A percentile compares a stretch with the other conserved stretches of the same genome.
Conservation (phyloP, 305 asterid species). For the Striga hermonthica region DNA sequence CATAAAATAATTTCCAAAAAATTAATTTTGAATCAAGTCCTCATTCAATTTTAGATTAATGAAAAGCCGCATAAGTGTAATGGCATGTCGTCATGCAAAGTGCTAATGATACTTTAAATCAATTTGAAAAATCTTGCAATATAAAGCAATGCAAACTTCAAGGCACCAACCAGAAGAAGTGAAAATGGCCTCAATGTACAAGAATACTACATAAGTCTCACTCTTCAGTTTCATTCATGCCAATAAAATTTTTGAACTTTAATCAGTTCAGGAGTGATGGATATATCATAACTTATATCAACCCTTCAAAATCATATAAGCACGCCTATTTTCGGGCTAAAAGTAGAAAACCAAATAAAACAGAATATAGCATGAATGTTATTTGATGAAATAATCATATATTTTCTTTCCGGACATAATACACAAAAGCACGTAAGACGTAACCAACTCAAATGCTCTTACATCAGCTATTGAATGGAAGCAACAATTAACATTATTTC, state of each 20-base stretch:
- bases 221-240: neutral
- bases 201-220: no score
- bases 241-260: neutral
- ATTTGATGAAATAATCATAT: neutral
- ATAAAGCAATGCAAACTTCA: neutral
- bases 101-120: neutral
- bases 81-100: slow-evolving; percentile 10
- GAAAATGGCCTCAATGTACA: slow-evolving; percentile 1
- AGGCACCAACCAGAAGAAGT: slow-evolving; percentile 18
- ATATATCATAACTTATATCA: neutral
- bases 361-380: neutral
- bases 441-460: neutral
- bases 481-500: slow-evolving; percentile 17
- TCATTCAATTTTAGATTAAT: neutral
- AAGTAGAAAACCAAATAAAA: slow-evolving; percentile 9
- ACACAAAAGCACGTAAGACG: neutral
- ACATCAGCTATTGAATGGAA: neutral
- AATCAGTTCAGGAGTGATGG: neutral
- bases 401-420: neutral
- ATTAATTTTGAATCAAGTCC: slow-evolving; percentile 6
- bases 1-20: slow-evolving; percentile 1
- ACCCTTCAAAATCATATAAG: neutral
- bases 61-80: slow-evolving; percentile 10
- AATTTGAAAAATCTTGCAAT: slow-evolving; percentile 3
- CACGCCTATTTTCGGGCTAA: neutral